Evolutionary conservation across 1,284 basidiomycete species (phyloP).

Genomic region (Takashimella koratensis): DNA sequence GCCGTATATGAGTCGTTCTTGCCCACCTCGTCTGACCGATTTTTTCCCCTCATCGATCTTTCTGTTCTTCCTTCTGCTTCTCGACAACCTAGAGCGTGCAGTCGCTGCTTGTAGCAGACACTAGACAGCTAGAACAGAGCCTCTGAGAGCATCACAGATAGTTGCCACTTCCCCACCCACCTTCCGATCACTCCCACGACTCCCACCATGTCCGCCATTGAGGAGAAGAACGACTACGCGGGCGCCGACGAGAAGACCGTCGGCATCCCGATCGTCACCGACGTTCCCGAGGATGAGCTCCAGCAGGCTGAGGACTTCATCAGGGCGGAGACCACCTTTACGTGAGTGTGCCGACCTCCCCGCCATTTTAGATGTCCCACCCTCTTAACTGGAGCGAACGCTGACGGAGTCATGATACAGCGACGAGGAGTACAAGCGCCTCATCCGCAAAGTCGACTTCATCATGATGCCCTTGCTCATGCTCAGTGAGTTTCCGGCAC

Average conservation of each 20-base stretch:
- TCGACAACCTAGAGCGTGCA: not conserved
- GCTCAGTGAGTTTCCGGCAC: conserved; percentile 1
- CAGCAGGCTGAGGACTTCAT: conserved; percentile 8
- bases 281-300: not conserved
- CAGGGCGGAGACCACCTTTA: conserved; percentile 11
- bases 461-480: conserved; percentile 14
- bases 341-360: not conserved
- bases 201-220: not conserved
- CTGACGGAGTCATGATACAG: not conserved
- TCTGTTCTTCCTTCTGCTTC: not conserved
- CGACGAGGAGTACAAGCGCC: conserved; percentile 6
- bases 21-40: too few relatives aligned
- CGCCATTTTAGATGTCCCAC: too few relatives aligned
- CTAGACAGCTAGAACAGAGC: not conserved
- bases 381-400: too few relatives aligned
- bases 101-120: not conserved
- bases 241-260: not conserved
- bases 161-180: not conserved
- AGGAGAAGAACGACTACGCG: not conserved
- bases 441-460: conserved; percentile 13
- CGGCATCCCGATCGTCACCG: not conserved
- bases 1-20: too few relatives aligned
- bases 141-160: not conserved
- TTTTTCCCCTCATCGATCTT: not conserved
- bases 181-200: too few relatives aligned